Evolutionary conservation across 2,329 filamentous ascomycete species (phyloP).

Genomic region (Tolypocladium paradoxum): DNA sequence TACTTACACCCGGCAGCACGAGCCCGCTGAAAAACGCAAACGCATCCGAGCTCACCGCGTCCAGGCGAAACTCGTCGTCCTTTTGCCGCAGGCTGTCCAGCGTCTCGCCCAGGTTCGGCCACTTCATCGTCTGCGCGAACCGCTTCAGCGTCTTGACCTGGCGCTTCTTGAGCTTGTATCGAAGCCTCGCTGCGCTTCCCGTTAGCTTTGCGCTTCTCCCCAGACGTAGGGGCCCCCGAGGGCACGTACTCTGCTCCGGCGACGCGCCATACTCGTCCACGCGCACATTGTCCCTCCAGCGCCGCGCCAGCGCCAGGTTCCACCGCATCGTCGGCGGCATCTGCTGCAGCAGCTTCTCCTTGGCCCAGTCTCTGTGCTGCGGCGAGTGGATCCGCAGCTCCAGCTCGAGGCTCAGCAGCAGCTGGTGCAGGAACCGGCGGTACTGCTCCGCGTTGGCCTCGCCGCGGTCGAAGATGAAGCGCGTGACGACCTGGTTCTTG

Average conservation of each 20-base stretch:
- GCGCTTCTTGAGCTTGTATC: slow-evolving; percentile 52
- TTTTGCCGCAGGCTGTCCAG: slow-evolving; percentile 50
- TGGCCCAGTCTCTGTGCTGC: slow-evolving; percentile 50
- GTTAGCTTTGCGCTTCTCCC: background rate
- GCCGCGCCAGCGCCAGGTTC: slow-evolving; percentile 61
- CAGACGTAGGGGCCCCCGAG: background rate
- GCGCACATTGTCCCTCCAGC: slow-evolving; percentile 61
- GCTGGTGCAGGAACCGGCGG: slow-evolving; percentile 62
- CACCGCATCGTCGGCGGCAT: slow-evolving; percentile 62
- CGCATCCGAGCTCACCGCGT: slow-evolving; percentile 55
- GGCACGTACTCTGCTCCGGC: slow-evolving; percentile 35
- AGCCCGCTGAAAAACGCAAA: slow-evolving; percentile 71
- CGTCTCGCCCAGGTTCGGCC: slow-evolving; percentile 60
- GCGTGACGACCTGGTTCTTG: slow-evolving; percentile 62
- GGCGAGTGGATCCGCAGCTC: slow-evolving; percentile 57
- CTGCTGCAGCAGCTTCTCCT: slow-evolving; percentile 51
- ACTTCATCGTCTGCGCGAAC: slow-evolving; percentile 64
- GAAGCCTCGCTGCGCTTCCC: slow-evolving; percentile 39
- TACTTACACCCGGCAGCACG: slow-evolving; percentile 51
- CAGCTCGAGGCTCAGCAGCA: slow-evolving; percentile 64
- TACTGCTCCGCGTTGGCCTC: slow-evolving; percentile 46
- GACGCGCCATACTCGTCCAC: slow-evolving; percentile 49
- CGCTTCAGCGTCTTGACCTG: slow-evolving; percentile 59
- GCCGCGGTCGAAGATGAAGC: slow-evolving; percentile 56
- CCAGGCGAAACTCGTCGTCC: slow-evolving; percentile 45